A percentile compares a stretch with the other conserved stretches of the same genome.
These are phyloP conservation scores for Xanthoconium separans DNA, from an alignment of 1,284 basidiomycete species.

Conservation along the genomic window DNA sequence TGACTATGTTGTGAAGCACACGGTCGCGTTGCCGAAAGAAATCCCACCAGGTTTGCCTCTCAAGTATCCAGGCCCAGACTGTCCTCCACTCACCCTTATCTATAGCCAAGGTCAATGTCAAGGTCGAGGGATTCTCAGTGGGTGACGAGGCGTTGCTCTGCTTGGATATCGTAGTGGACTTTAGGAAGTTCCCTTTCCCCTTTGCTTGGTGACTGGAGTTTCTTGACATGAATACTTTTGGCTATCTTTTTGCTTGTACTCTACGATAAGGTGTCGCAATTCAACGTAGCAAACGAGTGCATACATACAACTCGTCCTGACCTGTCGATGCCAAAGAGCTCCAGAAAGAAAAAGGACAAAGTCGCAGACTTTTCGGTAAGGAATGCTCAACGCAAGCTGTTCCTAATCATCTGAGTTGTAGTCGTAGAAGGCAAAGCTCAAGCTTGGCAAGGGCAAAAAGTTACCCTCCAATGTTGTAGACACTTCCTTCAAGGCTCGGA, in stretches of 20 bases:
- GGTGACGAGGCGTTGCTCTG: constrained; percentile 82
- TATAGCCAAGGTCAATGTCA: constrained; percentile 83
- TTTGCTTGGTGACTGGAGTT: constrained; percentile 23
- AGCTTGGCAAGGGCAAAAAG: constrained; percentile 94
- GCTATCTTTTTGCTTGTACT: constrained; percentile 9
- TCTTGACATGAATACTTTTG: neutral
- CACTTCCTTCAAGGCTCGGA: constrained; percentile 93
- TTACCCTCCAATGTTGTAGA: constrained; percentile 84
- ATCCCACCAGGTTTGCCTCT: constrained; percentile 75
- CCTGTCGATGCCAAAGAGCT: constrained; percentile 76
- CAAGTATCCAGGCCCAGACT: neutral
- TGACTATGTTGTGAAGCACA: constrained; percentile 70
- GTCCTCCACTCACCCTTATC: constrained; percentile 7
- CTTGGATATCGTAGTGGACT: constrained; percentile 76
- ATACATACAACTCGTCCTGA: too few species aligned
- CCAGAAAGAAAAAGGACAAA: constrained; percentile 85
- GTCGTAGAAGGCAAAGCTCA: constrained; percentile 88
- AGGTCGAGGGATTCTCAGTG: constrained; percentile 71
- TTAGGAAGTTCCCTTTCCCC: constrained; percentile 50
- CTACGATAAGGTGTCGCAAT: neutral
- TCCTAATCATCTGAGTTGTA: constrained; percentile 8
- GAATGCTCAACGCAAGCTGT: neutral
- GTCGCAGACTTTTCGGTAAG: constrained; percentile 83
- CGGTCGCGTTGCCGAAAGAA: constrained; percentile 82
- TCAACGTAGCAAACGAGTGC: too few species aligned